phyloP scores from a whole-genome alignment of 2,329 filamentous ascomycete genomes.

The Paraconiothyrium sp. region DNA sequence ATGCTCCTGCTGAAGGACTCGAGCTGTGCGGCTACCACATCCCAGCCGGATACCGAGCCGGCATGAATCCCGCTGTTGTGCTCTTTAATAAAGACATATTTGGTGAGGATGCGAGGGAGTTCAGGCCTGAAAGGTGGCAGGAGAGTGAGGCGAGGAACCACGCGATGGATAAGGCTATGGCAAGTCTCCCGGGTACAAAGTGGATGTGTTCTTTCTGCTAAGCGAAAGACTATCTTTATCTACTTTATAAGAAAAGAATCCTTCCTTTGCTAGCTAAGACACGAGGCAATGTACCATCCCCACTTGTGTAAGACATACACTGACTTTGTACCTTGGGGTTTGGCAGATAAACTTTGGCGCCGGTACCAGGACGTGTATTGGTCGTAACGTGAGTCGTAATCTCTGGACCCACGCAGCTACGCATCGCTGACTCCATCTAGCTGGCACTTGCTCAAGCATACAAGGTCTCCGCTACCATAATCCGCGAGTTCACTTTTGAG shows the following conservation, averaged over 20 bases:
- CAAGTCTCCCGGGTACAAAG: too few relatives aligned
- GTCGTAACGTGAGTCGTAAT: slow-evolving; percentile 28
- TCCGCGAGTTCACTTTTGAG: slow-evolving; percentile 27
- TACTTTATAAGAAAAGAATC: too few relatives aligned
- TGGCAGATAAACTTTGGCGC: slow-evolving; percentile 48
- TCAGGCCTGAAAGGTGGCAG: slow-evolving; percentile 58
- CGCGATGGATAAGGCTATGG: slow-evolving; percentile 36
- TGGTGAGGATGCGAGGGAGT: slow-evolving; percentile 50
- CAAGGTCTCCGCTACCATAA: slow-evolving; percentile 30
- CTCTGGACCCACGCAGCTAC: background rate
- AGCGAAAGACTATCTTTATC: too few relatives aligned
- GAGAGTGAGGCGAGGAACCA: slow-evolving; percentile 29
- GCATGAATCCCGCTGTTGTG: slow-evolving; percentile 56
- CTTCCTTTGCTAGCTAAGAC: too few relatives aligned
- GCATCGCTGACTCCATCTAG: background rate
- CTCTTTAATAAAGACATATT: slow-evolving; percentile 54
- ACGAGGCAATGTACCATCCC: too few relatives aligned
- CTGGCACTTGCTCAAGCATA: slow-evolving; percentile 30
- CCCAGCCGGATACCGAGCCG: slow-evolving; percentile 53
- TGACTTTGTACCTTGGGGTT: too few relatives aligned
- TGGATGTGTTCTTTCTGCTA: too few relatives aligned
- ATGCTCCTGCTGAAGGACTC: slow-evolving; percentile 33
- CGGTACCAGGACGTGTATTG: slow-evolving; percentile 46
- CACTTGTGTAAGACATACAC: too few relatives aligned
- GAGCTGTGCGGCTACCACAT: slow-evolving; percentile 28